Conservation (phyloP, 495 filamentous ascomycete genomes). For the Penicillium tannophilum region DNA sequence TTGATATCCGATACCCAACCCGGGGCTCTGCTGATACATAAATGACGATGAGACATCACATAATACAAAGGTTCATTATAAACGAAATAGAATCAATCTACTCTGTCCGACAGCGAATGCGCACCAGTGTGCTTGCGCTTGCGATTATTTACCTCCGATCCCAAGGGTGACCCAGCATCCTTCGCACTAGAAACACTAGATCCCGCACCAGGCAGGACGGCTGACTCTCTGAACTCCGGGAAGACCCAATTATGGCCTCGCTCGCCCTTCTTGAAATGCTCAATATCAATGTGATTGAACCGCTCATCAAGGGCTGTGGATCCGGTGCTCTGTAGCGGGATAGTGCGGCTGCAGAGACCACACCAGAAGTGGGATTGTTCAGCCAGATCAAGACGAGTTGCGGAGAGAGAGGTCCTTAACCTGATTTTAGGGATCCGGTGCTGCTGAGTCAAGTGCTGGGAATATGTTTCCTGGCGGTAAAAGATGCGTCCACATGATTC, state of each 20-base stretch:
- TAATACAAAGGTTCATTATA: not conserved
- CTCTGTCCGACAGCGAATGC: slow-evolving; percentile 5
- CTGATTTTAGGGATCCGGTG: slow-evolving; percentile 13
- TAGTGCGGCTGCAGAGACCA: slow-evolving; percentile 71
- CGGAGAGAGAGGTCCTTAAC: slow-evolving; percentile 7
- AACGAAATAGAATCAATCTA: slow-evolving; percentile 1
- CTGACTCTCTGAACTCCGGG: slow-evolving; percentile 5
- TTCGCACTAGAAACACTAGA: not conserved
- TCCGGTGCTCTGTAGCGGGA: slow-evolving; percentile 57
- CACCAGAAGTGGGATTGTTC: slow-evolving; percentile 79
- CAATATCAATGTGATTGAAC: slow-evolving; percentile 80
- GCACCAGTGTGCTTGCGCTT: slow-evolving; percentile 30
- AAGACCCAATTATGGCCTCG: slow-evolving; percentile 53
- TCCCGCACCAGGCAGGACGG: not conserved
- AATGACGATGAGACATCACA: not conserved
- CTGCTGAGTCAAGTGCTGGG: slow-evolving; percentile 61
- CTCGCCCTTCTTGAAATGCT: slow-evolving; percentile 65
- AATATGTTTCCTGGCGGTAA: slow-evolving; percentile 63
- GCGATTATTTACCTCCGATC: slow-evolving; percentile 14
- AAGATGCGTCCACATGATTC: slow-evolving; percentile 58
- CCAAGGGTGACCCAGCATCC: not conserved
- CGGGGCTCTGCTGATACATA: not conserved
- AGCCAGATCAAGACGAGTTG: slow-evolving; percentile 69
- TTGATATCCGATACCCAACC: not conserved
- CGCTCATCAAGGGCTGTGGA: slow-evolving; percentile 70